Base-by-base conservation (phyloP, 2,329 filamentous ascomycete genomes). In the Cladosporium cucumerinum region DNA sequence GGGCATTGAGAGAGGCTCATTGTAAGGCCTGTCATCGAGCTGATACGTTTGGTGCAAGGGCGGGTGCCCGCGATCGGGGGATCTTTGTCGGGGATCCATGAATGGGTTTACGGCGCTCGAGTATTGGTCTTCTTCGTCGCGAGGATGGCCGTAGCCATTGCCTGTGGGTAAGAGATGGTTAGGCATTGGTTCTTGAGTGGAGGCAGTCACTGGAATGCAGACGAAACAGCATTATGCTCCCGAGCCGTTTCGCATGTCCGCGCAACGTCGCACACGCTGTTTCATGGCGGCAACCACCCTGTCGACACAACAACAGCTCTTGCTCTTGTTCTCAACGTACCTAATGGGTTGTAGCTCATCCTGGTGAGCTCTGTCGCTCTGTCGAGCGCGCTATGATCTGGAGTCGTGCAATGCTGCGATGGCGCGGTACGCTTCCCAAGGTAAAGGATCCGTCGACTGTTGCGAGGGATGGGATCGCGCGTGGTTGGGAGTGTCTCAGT, bases 1-100 rank as follows among this genome's bases (percentile, higher is more conserved):
- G 66, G 89, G 90, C 75, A 92, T 91, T 70, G 91, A 86, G 59
- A 93, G 81, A 66, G 87, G 87, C 57, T 80, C 77, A 69, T 78
- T 78, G 75, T 92, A 93, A 10, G 88, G 87, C 69, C 88, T 86
- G 76, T 96, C 91, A 52, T 95, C 89, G 55, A 96, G 84, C 75
- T 96, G 91, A 77, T 97, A 96, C 18, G 89, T 80, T 30, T 89
- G 90, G 69, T 91, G 89, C 57, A 87, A 89, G 36, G 92, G 91
- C 55, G 92, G 95, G 61, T 91, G 91, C 64, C 90, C 87, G 70
- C 89, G 86, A 76, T 82, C 75, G 74, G 77, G 77, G 84, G 72
- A 71, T 69, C 76, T 82, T 69, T 82, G 84, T 70, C 82, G 84
- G 64, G 84, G 83, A 71, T 86, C 81, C 82, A 87, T 82, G 71